Base-by-base conservation (phyloP, 345 rosid species). In the Populus simonii region DNA sequence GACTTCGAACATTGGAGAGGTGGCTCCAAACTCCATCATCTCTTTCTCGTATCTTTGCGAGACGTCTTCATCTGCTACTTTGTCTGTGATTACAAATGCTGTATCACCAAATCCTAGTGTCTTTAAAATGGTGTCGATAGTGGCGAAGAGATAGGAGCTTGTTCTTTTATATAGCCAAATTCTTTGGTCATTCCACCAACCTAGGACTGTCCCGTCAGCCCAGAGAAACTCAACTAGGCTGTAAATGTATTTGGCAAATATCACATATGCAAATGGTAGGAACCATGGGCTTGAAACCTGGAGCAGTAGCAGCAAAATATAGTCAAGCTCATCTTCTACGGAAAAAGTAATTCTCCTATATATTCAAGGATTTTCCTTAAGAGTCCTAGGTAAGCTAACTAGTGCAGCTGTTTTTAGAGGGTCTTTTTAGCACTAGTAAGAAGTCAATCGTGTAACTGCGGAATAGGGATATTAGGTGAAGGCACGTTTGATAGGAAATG, bases 151-250 rank as follows among this genome's bases (percentile, higher is more conserved):
- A 79, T 86, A 92, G 18, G 97, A 84, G 77, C 86, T 89, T 43
- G 94, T 89, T 83, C 98, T 86, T 78, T 86, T 89, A 43, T 88
- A 94, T 62, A 92, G 86, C 94, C 95, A 91, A 47, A 87, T 87
- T 73, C 95, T 78, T 81, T 89, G 94, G 1, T 89, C 92, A 45
- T 92, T 90, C 93, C 93, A 89, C 97, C 95, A 91, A 27, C 93
- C 93, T 13, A 43, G 84, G 35, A 87, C 23, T 9, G 97, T 91
- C 66, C 97, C 95, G 29, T 86, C 91, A 20, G 80, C 78, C 86
- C 76, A 67, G 39, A 90, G 73, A 72, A 88, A 88, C 78, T 93
- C 98, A 0, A 31, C 88, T 20, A 90, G 78, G 82, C 87, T 88
- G 20, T 81, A 82, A 8, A 71, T 76, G 61, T 78, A 83, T 61